A percentile compares a stretch with the other conserved stretches of the same genome.
Evolutionary conservation across 345 rosid species (phyloP).

Genomic region (Eucalyptus virginea): DNA sequence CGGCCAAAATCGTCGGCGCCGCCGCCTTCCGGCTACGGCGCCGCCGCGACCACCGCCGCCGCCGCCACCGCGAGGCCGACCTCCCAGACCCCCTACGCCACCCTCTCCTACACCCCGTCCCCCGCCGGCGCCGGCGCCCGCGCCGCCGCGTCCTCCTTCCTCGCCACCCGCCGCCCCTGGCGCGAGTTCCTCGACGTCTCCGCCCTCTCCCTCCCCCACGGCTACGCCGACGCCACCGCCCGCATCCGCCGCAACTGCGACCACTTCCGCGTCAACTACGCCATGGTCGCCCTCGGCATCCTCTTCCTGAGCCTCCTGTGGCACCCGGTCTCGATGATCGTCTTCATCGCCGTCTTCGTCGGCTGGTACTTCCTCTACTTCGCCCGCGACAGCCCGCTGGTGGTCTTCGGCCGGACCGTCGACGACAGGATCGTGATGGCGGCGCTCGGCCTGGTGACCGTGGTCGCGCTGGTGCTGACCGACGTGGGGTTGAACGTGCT

Average conservation of each 20-base stretch:
- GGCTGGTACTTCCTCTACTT: neutral
- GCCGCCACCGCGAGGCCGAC: neutral
- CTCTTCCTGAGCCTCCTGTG: neutral
- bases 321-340: neutral
- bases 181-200: neutral
- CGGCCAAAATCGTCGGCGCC: neutral
- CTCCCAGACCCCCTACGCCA: neutral
- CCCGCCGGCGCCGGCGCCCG: neutral
- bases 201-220: neutral
- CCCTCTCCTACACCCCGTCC: neutral
- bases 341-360: neutral
- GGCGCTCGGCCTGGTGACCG: neutral
- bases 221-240: neutral
- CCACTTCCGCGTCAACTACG: slow-evolving; percentile 1
- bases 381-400: neutral
- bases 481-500: neutral
- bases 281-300: neutral
- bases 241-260: neutral
- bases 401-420: neutral
- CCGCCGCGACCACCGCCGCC: neutral
- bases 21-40: neutral
- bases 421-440: neutral
- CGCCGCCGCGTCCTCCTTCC: neutral
- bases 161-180: neutral
- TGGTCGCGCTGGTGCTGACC: neutral